phyloP scores from a whole-genome alignment of 441 rosid species.

The Jatropha multifida region DNA sequence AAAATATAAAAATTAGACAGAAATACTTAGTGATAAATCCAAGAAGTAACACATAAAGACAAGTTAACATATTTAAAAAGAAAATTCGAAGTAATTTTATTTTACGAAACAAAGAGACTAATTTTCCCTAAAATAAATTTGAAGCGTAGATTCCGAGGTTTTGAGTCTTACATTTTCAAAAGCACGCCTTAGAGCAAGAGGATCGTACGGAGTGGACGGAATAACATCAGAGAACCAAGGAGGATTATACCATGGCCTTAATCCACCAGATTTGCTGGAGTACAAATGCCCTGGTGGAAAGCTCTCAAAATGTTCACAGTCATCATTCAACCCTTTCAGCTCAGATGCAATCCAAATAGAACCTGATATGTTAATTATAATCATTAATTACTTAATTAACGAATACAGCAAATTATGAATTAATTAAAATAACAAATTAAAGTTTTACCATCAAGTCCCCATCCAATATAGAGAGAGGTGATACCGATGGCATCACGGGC shows the following conservation, averaged over 20 bases:
- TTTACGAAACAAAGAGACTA: too few relatives aligned
- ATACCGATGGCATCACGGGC: slow-evolving; percentile 91
- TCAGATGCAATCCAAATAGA: slow-evolving; percentile 85
- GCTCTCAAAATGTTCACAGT: slow-evolving; percentile 78
- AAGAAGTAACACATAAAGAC: too few relatives aligned
- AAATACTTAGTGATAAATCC: too few relatives aligned
- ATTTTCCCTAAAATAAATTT: too few relatives aligned
- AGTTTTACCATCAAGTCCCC: slow-evolving; percentile 75
- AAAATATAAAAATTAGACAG: too few relatives aligned
- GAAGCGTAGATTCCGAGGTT: too few relatives aligned
- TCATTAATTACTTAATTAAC: too few relatives aligned
- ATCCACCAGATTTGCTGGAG: slow-evolving; percentile 72
- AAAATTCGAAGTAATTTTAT: too few relatives aligned
- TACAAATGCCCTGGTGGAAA: slow-evolving; percentile 89
- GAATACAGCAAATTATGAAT: too few relatives aligned
- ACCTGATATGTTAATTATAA: slow-evolving; percentile 30
- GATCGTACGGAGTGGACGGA: slow-evolving; percentile 74
- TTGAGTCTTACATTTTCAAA: slow-evolving; percentile 58
- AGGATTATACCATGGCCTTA: slow-evolving; percentile 83
- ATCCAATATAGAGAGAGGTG: slow-evolving; percentile 86
- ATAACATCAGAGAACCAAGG: slow-evolving; percentile 70
- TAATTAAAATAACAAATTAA: too few relatives aligned
- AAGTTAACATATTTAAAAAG: too few relatives aligned
- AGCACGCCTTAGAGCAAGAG: slow-evolving; percentile 60
- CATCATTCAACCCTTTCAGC: slow-evolving; percentile 76